These are phyloP conservation scores for Eucalyptus polybractea DNA, from an alignment of 345 rosid species.

Conservation along the genomic window DNA sequence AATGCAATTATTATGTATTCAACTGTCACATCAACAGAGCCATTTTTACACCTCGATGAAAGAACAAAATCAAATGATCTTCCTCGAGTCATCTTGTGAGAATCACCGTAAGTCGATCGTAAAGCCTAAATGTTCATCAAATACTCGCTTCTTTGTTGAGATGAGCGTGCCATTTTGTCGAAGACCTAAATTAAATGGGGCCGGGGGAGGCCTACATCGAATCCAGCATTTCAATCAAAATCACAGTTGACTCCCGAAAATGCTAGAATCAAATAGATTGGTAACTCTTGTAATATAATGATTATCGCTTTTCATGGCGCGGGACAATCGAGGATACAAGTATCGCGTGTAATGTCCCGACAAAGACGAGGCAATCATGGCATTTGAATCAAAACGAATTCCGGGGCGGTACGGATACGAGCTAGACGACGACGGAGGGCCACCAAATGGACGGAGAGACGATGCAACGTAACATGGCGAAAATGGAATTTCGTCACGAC, in stretches of 20 bases:
- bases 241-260: fast-evolving
- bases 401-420: fast-evolving
- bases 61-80: neutral
- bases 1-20: fast-evolving
- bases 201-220: neutral
- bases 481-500: neutral
- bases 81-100: fast-evolving
- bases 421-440: neutral
- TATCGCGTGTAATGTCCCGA: neutral
- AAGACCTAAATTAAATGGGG: neutral
- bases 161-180: neutral
- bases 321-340: neutral
- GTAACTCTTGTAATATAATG: no score
- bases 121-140: neutral
- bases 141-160: neutral
- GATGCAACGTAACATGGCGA: neutral
- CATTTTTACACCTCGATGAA: neutral
- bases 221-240: neutral
- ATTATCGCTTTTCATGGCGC: neutral
- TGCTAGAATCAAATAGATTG: no score
- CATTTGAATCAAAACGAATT: neutral
- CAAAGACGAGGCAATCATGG: neutral
- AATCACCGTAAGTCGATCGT: fast-evolving
- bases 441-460: neutral
- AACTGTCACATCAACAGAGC: neutral